These are phyloP conservation scores for Actinidia chinensis DNA, from an alignment of 179 eudicot species.

Conservation along the genomic window DNA sequence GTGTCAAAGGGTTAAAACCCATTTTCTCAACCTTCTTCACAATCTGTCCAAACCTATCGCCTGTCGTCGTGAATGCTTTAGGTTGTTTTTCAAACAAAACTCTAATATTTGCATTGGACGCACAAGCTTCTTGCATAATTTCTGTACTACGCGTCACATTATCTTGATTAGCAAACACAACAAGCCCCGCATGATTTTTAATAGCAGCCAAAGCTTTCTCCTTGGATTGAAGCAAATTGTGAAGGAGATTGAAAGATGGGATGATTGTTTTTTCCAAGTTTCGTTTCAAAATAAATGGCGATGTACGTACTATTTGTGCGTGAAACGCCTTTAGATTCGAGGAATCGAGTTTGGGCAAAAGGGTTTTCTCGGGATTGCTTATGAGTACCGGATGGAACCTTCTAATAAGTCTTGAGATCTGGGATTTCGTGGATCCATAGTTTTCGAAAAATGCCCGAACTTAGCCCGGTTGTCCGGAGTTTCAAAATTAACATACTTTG, in stretches of 20 bases:
- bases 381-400: not conserved
- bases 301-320: not conserved
- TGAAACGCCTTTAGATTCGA: not conserved
- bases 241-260: conserved; percentile 20
- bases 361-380: not conserved
- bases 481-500: not conserved
- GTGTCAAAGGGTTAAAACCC: conserved; percentile 25
- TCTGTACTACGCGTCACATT: conserved; percentile 19
- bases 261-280: conserved; percentile 23
- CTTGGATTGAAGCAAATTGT: not conserved
- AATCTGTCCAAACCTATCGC: conserved; percentile 10
- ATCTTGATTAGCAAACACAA: not conserved
- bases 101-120: conserved; percentile 18
- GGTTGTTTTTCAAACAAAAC: conserved; percentile 1
- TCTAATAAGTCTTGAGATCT: not conserved
- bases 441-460: not conserved
- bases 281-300: conserved; percentile 7
- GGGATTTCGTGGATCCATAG: not conserved
- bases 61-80: not conserved
- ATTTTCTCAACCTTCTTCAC: conserved; percentile 25
- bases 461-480: not conserved
- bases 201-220: not conserved
- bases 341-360: not conserved
- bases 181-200: conserved; percentile 2
- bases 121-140: conserved; percentile 21